Percentiles rank a stretch among this genome's conserved stretches.
Evolutionary conservation across 108 stramenopile species (phyloP).

Genomic region (Schizochytrium sp.): DNA sequence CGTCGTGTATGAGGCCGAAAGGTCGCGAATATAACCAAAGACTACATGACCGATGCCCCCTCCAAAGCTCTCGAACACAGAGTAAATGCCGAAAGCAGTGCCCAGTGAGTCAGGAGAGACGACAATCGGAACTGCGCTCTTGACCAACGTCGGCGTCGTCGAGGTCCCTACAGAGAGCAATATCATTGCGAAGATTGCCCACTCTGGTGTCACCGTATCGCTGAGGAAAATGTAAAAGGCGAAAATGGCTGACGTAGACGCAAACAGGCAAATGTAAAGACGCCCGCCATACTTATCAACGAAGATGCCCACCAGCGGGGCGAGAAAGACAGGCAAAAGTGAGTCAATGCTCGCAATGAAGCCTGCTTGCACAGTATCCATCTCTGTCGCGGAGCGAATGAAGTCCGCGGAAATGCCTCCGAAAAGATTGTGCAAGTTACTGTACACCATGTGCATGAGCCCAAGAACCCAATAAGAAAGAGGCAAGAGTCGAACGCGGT

Average conservation of each 20-base stretch:
- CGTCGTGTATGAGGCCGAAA: neutral
- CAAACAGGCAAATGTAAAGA: neutral
- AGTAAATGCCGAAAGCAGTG: neutral
- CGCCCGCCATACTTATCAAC: neutral
- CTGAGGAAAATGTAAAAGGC: neutral
- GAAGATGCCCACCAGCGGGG: neutral
- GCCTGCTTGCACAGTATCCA: neutral
- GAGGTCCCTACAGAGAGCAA: neutral
- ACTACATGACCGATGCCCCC: neutral
- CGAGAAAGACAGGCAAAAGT: neutral
- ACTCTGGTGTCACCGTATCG: neutral
- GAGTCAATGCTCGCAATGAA: neutral
- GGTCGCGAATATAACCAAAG: neutral
- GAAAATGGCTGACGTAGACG: neutral
- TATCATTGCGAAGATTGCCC: neutral
- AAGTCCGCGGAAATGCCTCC: constrained; percentile 1
- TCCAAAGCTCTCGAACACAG: neutral
- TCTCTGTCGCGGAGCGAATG: neutral
- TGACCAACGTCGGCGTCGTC: constrained; percentile 5
- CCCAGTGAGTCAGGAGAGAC: neutral
- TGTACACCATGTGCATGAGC: neutral
- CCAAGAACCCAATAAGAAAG: neutral
- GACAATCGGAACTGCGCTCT: neutral
- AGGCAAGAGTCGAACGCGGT: neutral
- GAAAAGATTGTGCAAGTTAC: neutral